Percentiles rank a stretch among this genome's conserved stretches.
These are phyloP conservation scores for Aegle marmelos DNA, from an alignment of 345 rosid genomes.

Conservation along the genomic window DNA sequence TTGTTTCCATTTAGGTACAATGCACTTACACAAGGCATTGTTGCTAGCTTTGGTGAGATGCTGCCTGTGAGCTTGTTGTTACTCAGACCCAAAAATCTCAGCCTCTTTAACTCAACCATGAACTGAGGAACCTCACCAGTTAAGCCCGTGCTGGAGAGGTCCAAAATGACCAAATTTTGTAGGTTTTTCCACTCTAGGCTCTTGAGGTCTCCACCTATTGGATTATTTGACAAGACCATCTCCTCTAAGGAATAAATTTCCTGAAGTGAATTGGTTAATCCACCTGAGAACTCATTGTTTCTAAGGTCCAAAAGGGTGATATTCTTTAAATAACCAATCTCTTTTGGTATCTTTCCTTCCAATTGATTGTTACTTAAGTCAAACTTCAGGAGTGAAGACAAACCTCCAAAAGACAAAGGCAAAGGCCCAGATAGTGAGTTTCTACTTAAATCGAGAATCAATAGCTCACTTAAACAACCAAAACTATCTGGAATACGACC, in stretches of 20 bases:
- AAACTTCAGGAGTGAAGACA: conserved; percentile 73
- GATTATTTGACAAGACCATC: conserved; percentile 60
- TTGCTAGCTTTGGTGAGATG: conserved; percentile 51
- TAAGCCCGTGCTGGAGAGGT: conserved; percentile 55
- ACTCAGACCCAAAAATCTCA: conserved; percentile 75
- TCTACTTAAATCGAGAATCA: conserved; percentile 78
- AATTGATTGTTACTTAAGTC: conserved; percentile 73
- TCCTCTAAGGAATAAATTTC: conserved; percentile 65
- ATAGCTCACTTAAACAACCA: conserved; percentile 45
- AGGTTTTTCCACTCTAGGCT: conserved; percentile 54
- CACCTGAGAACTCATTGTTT: conserved; percentile 72
- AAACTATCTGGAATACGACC: conserved; percentile 59
- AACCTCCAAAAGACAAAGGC: conserved; percentile 49
- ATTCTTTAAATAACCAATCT: conserved; percentile 50
- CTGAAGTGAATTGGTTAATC: conserved; percentile 48
- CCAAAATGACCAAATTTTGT: conserved; percentile 56
- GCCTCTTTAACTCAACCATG: conserved; percentile 51
- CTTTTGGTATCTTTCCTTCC: conserved; percentile 50
- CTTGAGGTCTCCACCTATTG: conserved; percentile 50
- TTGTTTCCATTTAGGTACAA: conserved; percentile 77
- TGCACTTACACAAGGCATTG: conserved; percentile 57
- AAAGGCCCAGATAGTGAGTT: conserved; percentile 64
- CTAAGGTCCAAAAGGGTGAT: conserved; percentile 76
- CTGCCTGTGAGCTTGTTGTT: conserved; percentile 66
- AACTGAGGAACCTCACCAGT: conserved; percentile 64